Evolutionary conservation across 148 eudicot genomes (phyloP), one percentile per base, ranked within the genome.

Genomic region (Vaccinium vitisidaea): DNA sequence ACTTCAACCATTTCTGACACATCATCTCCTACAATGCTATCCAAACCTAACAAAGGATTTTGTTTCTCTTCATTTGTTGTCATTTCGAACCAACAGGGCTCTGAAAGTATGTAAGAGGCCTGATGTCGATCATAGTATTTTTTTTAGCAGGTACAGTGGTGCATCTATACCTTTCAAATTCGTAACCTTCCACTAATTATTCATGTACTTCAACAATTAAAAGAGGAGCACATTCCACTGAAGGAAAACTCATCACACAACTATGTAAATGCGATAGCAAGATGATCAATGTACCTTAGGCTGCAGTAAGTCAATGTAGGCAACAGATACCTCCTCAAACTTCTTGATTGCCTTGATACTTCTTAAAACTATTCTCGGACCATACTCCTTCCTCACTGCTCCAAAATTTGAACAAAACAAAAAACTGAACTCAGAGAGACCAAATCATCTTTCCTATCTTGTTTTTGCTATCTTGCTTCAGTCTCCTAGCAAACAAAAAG

Each of bases 261-360:
- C 12, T 19, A 23, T 6, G 50, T 1, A 15, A 14, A 25, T 8
- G 0, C 5, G 18, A 25, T 27, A 27, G 27, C 21, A 65, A 21
- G 53, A 10, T 79, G 52, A 23, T 10, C 65, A 78, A 71, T 39
- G 36, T 80, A 84, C 98, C 94, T 88, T 93, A 5, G 95, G 94
- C 89, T 90, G 93, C 88, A 93, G 83, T 85, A 93, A 86, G 81
- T 94, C 95, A 12, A 90, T 94, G 89, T 93, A 94, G 4, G 95
- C 86, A 83, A 92, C 85, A 14, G 92, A 89, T 78, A 91, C 93
- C 89, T 91, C 93, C 79, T 94, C 94, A n/a, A 93, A 92, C 70
- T 87, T 88, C 54, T 48, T 85, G 79, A 94, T 88, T 16, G 49
- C 84, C 80, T 88, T 90, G 75, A 94, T 93, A 87, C 91, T 92